Evolutionary conservation across 768 basidiomycete genomes (phyloP).

Genomic region (Lactarius akahatsu): DNA sequence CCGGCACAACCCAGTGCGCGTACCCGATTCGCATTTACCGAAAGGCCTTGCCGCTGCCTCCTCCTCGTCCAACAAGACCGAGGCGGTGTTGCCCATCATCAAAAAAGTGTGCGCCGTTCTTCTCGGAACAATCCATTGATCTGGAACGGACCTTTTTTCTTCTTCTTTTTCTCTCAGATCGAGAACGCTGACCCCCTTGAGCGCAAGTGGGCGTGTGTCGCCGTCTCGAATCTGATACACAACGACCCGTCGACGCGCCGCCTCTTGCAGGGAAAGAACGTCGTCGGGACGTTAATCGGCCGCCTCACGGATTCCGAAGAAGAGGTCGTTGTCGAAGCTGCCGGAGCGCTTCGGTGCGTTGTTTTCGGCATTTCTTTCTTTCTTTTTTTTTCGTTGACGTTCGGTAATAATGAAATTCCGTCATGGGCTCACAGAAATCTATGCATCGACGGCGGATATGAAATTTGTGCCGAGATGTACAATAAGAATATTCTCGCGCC

Average conservation of each 20-base stretch:
- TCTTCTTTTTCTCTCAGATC: slow-evolving; percentile 48
- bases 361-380: not conserved
- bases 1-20: slow-evolving; percentile 90
- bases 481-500: slow-evolving; percentile 90
- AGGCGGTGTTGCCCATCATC: slow-evolving; percentile 82
- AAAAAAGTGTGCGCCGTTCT: slow-evolving; percentile 63
- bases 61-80: slow-evolving; percentile 69
- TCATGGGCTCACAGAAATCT: slow-evolving; percentile 60
- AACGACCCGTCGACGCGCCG: slow-evolving; percentile 92
- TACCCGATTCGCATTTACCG: slow-evolving; percentile 89
- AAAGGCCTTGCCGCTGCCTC: slow-evolving; percentile 76
- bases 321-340: slow-evolving; percentile 87
- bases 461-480: slow-evolving; percentile 95
- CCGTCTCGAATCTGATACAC: slow-evolving; percentile 92
- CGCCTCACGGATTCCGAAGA: slow-evolving; percentile 88
- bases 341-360: slow-evolving; percentile 79
- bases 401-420: not conserved
- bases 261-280: slow-evolving; percentile 85
- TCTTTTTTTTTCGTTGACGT: not conserved
- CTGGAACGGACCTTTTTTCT: not conserved
- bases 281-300: slow-evolving; percentile 82
- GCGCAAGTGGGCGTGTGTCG: slow-evolving; percentile 94
- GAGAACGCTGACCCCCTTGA: slow-evolving; percentile 73
- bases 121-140: not conserved
- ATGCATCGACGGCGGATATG: slow-evolving; percentile 92